Conservation (phyloP, 495 filamentous ascomycete species). For the Pyrenula aspistea region DNA sequence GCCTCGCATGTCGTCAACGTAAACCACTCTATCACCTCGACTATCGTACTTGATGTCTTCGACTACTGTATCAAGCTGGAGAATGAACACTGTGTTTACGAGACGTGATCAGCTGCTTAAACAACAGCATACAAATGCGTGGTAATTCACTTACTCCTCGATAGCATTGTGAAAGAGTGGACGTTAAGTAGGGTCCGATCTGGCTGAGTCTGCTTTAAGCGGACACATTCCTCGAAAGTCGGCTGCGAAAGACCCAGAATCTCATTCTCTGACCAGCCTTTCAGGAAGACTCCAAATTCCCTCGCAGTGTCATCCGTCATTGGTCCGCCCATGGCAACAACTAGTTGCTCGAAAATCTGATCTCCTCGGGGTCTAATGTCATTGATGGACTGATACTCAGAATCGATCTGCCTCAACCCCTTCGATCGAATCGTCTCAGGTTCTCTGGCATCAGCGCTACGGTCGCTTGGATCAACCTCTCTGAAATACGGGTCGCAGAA, state of each 20-base stretch:
- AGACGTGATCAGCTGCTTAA: neutral
- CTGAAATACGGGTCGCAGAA: neutral
- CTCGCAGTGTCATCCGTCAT: neutral
- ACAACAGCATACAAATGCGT: neutral
- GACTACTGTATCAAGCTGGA: neutral
- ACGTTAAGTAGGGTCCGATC: neutral
- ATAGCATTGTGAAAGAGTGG: neutral
- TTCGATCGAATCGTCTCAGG: neutral
- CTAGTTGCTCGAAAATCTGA: neutral
- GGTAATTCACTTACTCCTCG: neutral
- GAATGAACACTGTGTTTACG: neutral
- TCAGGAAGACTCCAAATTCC: neutral
- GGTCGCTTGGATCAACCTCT: neutral
- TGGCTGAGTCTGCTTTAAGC: neutral
- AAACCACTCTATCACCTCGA: neutral
- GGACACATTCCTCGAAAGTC: neutral
- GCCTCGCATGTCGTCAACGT: neutral
- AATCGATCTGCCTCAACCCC: neutral
- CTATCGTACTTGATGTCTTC: neutral
- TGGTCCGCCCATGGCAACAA: neutral
- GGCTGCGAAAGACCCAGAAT: neutral
- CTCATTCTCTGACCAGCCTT: neutral
- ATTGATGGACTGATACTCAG: neutral
- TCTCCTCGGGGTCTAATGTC: neutral
- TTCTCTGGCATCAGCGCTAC: neutral